These are phyloP conservation scores for Trichophyton simii DNA, from an alignment of 2,329 filamentous ascomycete species.

Conservation along the genomic window DNA sequence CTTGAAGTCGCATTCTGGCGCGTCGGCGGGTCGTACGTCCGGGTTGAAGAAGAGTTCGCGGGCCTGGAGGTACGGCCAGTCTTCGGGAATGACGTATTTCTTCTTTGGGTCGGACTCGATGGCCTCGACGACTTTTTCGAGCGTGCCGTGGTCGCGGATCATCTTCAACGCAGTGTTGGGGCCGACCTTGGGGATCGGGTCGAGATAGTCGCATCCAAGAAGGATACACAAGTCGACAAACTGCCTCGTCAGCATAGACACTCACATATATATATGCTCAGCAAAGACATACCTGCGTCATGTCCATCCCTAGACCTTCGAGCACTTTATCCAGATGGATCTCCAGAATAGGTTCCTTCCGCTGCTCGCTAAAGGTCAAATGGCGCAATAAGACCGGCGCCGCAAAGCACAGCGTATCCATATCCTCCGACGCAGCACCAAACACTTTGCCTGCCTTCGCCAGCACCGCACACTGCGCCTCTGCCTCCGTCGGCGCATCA, in stretches of 20 bases:
- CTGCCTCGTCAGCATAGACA: conserved; percentile 32
- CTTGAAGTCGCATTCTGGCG: conserved; percentile 88
- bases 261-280: background rate
- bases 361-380: conserved; percentile 91
- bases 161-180: conserved; percentile 84
- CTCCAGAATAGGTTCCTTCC: conserved; percentile 95
- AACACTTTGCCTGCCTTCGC: conserved; percentile 90
- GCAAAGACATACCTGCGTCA: conserved; percentile 53
- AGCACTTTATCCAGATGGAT: conserved; percentile 80
- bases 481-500: conserved; percentile 88
- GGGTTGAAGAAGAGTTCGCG: conserved; percentile 84
- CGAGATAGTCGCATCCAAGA: conserved; percentile 93
- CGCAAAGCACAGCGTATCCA: conserved; percentile 96
- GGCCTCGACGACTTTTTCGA: conserved; percentile 75
- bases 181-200: conserved; percentile 88
- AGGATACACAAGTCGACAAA: conserved; percentile 98
- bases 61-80: conserved; percentile 91
- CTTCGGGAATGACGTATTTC: conserved; percentile 79
- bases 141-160: conserved; percentile 77
- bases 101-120: conserved; percentile 64
- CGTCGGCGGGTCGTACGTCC: conserved; percentile 70
- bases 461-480: conserved; percentile 87
- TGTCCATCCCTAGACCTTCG: conserved; percentile 76
- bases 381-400: conserved; percentile 82
- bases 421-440: conserved; percentile 92